These are phyloP conservation scores for Silene noctiflora DNA, from an alignment of 179 eudicot genomes.

Conservation along the genomic window DNA sequence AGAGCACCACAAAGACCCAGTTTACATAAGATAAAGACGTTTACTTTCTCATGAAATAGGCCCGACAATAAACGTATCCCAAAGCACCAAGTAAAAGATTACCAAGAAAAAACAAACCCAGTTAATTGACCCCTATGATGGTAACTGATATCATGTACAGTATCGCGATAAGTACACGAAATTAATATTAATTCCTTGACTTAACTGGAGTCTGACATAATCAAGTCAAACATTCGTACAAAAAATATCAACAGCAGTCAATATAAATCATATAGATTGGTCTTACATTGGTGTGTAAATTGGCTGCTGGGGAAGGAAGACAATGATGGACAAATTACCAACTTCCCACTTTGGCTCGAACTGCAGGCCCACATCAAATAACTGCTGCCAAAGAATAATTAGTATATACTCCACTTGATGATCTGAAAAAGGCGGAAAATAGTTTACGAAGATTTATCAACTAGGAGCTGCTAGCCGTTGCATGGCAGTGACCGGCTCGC, in stretches of 20 bases:
- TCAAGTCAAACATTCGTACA: conserved; percentile 23
- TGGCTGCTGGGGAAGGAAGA: conserved; percentile 22
- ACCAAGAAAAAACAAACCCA: conserved; percentile 8
- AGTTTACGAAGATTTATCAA: conserved; percentile 14
- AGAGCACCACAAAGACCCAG: background rate
- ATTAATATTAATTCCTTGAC: conserved; percentile 21
- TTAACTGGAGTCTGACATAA: conserved; percentile 18
- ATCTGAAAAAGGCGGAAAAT: background rate
- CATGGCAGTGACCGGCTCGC: conserved; percentile 80
- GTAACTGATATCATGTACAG: conserved; percentile 14
- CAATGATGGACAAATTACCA: conserved; percentile 24
- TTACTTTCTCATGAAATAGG: conserved; percentile 18
- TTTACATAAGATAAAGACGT: conserved; percentile 18
- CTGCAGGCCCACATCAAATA: conserved; percentile 23
- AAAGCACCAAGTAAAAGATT: conserved; percentile 7
- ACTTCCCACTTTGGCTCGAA: conserved; percentile 22
- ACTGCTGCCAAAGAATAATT: conserved; percentile 30
- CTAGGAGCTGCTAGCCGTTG: conserved; percentile 48
- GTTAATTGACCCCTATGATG: conserved; percentile 24
- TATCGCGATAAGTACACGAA: conserved; percentile 14
- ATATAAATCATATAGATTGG: conserved; percentile 20
- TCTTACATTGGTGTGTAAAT: conserved; percentile 19
- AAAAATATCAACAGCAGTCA: conserved; percentile 28
- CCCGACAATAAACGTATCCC: conserved; percentile 25
- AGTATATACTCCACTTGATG: background rate